These are phyloP conservation scores for Avicennia marina DNA, from an alignment of 257 asterid genomes.

Conservation along the genomic window DNA sequence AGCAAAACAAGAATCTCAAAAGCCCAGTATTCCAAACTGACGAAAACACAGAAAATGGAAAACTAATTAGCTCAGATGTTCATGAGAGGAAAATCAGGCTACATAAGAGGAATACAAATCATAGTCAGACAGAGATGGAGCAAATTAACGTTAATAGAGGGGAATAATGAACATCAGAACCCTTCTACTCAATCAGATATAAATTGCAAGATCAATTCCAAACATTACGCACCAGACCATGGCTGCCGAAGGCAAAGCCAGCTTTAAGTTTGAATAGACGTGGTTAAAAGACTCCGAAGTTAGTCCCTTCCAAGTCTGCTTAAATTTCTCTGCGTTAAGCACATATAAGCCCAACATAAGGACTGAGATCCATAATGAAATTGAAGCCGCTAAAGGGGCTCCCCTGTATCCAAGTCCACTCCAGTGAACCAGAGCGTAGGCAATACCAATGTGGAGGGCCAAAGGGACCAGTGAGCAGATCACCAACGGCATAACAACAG, in stretches of 20 bases:
- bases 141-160: too few relatives aligned
- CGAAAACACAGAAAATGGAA: neutral
- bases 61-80: too few relatives aligned
- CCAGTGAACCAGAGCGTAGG: conserved; percentile 37
- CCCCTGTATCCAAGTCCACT: conserved; percentile 44
- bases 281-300: conserved; percentile 33
- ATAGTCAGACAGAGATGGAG: neutral
- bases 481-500: conserved; percentile 46
- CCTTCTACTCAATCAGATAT: too few relatives aligned
- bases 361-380: conserved; percentile 55
- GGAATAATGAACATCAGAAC: too few relatives aligned
- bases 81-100: too few relatives aligned
- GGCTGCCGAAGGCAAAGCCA: conserved; percentile 72
- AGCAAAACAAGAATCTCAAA: conserved; percentile 77
- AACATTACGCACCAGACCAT: conserved; percentile 66
- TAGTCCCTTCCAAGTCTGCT: conserved; percentile 54
- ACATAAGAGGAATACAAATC: neutral
- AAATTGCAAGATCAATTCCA: neutral
- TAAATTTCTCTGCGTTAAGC: conserved; percentile 22
- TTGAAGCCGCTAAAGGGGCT: conserved; percentile 54
- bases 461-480: conserved; percentile 45
- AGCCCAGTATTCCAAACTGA: conserved; percentile 87
- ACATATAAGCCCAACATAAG: conserved; percentile 37
- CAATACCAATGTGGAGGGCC: conserved; percentile 41
- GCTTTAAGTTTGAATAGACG: conserved; percentile 33